Conservation (phyloP, 768 basidiomycete species). For the Lanmaoa rubissima region DNA sequence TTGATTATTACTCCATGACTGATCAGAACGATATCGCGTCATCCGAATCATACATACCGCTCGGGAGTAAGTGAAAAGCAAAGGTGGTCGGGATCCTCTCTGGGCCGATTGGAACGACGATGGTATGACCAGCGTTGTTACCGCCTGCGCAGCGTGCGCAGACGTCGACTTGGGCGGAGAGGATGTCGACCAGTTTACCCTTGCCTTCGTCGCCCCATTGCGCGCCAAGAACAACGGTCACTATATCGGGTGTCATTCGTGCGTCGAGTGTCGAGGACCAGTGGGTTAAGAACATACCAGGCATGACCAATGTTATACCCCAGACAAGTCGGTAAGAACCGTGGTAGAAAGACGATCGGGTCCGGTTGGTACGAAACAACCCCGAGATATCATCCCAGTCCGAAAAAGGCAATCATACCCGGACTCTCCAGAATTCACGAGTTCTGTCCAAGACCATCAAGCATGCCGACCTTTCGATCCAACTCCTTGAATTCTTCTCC, state of each 20-base stretch:
- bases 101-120: slow-evolving; percentile 74
- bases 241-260: slow-evolving; percentile 27
- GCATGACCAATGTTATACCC: slow-evolving; percentile 19
- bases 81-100: slow-evolving; percentile 77
- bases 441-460: not conserved
- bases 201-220: slow-evolving; percentile 96
- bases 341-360: slow-evolving; percentile 9
- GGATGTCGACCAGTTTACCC: slow-evolving; percentile 96
- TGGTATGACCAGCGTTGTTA: slow-evolving; percentile 99
- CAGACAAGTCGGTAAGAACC: slow-evolving; percentile 4
- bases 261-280: not conserved
- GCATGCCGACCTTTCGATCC: slow-evolving; percentile 52
- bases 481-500: slow-evolving; percentile 33
- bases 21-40: not conserved
- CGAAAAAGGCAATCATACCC: slow-evolving; percentile 16
- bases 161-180: slow-evolving; percentile 84
- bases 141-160: slow-evolving; percentile 97
- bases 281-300: slow-evolving; percentile 14
- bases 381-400: not conserved
- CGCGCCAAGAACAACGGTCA: slow-evolving; percentile 77
- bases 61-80: slow-evolving; percentile 94
- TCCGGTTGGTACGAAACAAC: not conserved
- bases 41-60: slow-evolving; percentile 49
- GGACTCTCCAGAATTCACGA: too few species aligned
- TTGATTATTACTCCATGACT: not conserved